Evolutionary conservation across 306 rosid species (phyloP).

Genomic region (Alnus glutinosa): DNA sequence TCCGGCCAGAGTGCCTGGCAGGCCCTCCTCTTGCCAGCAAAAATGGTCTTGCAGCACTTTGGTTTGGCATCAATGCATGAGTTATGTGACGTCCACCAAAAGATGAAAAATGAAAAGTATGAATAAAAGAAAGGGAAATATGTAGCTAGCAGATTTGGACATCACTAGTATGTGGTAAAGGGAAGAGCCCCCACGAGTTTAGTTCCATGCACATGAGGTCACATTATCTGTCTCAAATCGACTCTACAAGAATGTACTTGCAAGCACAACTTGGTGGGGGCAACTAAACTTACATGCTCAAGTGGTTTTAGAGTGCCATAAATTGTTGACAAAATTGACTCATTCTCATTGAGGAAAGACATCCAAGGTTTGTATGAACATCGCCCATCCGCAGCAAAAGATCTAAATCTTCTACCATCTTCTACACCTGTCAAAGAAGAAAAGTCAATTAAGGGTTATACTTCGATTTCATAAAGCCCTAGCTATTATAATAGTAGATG

Average conservation of each 20-base stretch:
- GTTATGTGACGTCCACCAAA: not conserved
- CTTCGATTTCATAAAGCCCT: not conserved
- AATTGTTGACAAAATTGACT: slow-evolving; percentile 29
- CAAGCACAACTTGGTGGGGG: not conserved
- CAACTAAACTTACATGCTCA: slow-evolving; percentile 36
- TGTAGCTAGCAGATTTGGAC: not conserved
- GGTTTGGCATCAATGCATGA: not conserved
- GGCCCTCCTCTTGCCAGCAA: not conserved
- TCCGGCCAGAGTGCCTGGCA: not conserved
- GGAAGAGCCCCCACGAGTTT: not conserved
- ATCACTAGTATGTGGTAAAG: not conserved
- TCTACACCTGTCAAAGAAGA: slow-evolving; percentile 30
- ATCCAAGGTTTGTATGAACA: slow-evolving; percentile 31
- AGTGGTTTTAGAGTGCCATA: slow-evolving; percentile 36
- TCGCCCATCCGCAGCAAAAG: slow-evolving; percentile 36
- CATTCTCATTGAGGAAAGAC: slow-evolving; percentile 24
- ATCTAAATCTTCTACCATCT: slow-evolving; percentile 25
- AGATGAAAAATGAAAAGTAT: not conserved
- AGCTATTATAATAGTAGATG: not conserved
- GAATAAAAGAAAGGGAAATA: not conserved
- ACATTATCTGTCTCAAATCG: not conserved
- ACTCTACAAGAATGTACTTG: not conserved
- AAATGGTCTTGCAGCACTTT: not conserved
- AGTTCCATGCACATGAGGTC: not conserved
- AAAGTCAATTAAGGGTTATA: not conserved